Evolutionary conservation across 768 basidiomycete species (phyloP), one percentile per base, ranked within the genome.

Genomic region (Hericium rajendrae): DNA sequence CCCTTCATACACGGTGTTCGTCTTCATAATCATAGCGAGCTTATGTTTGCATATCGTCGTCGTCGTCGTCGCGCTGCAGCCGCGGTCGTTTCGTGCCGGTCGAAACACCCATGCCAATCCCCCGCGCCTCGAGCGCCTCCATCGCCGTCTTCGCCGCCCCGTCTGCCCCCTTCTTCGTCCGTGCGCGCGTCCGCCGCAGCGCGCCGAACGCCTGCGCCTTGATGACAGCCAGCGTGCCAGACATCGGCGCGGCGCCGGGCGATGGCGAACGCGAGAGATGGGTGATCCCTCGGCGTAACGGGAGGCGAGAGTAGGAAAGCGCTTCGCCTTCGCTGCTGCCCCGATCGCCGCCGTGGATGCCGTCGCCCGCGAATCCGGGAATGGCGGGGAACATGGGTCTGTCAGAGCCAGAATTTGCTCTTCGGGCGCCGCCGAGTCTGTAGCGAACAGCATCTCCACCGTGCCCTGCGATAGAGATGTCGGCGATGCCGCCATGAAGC

Each of bases 121-220:
- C 91, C 67, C 88, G 78, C 53, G 88, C 82, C 70, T 88, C 85
- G 51, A 91, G 74, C n/a, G 88, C 86, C 70, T 90, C 85, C 71
- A 88, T 78, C 3, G 89, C 88, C 59, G 86, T 85, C 68, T 77
- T 80, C 60, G 83, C 85, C 37, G 86, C 82, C 40, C 82, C 83
- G 60, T 89, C 89, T 46, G 86, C 79, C 39, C 82, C 73, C 69
- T 81, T 85, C 75, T 86, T 91, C 53, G 81, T 78, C 59, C 86
- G 79, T 46, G 85, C 77, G 58, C 90, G 82, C 55, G 89, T 86
- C 69, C 90, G 78, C 53, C 90, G 85, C 61, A 91, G 74, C 18
- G 88, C 88, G 37, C 90, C 91, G 68, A 92, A 93, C 40, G 91
- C 85, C 68, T 92, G 89, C 46, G 90, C 90, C 73, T 92, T 93